phyloP scores from a whole-genome alignment of 179 eudicot species.

The Nepenthes alata region DNA sequence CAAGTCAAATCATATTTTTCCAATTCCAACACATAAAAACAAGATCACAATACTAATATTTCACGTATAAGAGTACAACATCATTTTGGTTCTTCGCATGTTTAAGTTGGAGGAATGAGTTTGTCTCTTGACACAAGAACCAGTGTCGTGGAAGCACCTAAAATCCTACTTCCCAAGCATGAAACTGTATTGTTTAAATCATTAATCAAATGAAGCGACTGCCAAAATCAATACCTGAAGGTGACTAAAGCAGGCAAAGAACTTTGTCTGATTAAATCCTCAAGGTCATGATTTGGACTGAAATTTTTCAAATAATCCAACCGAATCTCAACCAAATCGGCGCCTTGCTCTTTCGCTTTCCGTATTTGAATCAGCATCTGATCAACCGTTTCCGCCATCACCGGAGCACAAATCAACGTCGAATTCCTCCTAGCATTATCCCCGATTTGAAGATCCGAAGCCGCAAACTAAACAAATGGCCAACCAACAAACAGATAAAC shows the following conservation, averaged over 20 bases:
- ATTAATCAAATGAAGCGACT: too few species aligned
- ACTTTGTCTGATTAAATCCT: constrained; percentile 17
- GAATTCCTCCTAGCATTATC: constrained; percentile 12
- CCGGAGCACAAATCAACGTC: constrained; percentile 38
- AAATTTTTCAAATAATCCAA: constrained; percentile 29
- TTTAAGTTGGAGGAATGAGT: too few species aligned
- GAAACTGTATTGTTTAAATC: too few species aligned
- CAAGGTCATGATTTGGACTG: constrained; percentile 19
- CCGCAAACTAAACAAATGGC: constrained; percentile 5
- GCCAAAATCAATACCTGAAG: constrained; percentile 20
- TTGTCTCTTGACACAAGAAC: too few species aligned
- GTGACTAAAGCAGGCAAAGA: constrained; percentile 37
- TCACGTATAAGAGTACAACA: too few species aligned
- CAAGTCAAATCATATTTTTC: too few species aligned
- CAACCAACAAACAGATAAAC: background rate
- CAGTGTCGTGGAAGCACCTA: too few species aligned
- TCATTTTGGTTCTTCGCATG: too few species aligned
- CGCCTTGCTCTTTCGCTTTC: constrained; percentile 38
- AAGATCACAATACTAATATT: too few species aligned
- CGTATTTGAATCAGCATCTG: constrained; percentile 26
- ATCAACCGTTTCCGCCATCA: constrained; percentile 27
- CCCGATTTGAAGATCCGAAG: constrained; percentile 7
- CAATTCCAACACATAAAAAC: too few species aligned
- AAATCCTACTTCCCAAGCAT: too few species aligned
- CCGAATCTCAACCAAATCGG: constrained; percentile 45